phyloP scores from a whole-genome alignment of 192 early-diverging fungal species.

The Allomyces javanicus region DNA sequence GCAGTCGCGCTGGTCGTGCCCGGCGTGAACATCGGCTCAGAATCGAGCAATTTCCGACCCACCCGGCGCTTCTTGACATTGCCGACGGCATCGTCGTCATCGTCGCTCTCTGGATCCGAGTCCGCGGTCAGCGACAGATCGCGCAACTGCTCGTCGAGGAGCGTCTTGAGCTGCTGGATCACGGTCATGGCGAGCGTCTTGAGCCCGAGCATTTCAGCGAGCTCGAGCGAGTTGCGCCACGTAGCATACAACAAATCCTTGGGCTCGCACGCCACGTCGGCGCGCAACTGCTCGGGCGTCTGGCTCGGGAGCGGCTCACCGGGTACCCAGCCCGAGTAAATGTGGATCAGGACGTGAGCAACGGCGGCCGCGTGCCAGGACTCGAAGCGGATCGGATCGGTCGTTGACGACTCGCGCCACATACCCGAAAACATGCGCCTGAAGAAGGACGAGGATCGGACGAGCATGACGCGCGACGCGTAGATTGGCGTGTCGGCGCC shows the following conservation, averaged over 20 bases:
- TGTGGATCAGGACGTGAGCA: background rate
- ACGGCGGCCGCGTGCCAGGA: background rate
- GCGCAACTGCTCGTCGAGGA: background rate
- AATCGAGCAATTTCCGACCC: no score
- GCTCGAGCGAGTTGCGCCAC: background rate
- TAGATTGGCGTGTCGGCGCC: no score
- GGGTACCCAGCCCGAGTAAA: background rate
- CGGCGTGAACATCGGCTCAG: no score
- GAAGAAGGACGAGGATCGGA: background rate
- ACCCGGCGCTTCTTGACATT: no score
- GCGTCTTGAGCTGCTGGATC: background rate
- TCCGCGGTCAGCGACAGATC: no score
- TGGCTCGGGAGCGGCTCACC: background rate
- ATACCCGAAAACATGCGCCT: no score
- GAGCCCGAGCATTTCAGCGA: background rate
- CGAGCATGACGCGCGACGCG: no score
- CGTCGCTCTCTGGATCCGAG: no score
- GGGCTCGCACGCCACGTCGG: background rate
- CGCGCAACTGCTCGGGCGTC: background rate
- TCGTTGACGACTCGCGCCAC: no score
- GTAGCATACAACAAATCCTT: background rate
- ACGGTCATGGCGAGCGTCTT: background rate
- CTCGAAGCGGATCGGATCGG: background rate
- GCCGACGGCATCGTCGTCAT: no score
- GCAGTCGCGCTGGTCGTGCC: no score